A percentile compares a stretch with the other conserved stretches of the same genome.
phyloP scores from a whole-genome alignment of 768 basidiomycete species.

The Suillus decipiens region DNA sequence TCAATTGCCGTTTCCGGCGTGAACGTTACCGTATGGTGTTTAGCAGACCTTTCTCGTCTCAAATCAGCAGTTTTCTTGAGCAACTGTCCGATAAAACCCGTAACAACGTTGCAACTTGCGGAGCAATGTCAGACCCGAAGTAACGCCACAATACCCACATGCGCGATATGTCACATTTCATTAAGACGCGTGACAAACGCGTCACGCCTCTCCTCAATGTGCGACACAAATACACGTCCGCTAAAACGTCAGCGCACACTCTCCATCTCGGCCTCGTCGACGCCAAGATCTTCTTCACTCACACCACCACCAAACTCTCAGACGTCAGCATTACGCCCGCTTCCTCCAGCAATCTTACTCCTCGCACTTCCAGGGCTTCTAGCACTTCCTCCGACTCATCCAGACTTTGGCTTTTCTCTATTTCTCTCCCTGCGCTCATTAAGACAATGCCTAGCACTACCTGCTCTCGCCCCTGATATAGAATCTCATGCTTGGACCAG shows the following conservation, averaged over 20 bases:
- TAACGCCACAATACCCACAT: neutral
- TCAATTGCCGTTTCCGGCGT: neutral
- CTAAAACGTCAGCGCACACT: constrained; percentile 35
- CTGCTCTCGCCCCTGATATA: constrained; percentile 52
- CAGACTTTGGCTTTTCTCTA: constrained; percentile 53
- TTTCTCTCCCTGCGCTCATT: constrained; percentile 57
- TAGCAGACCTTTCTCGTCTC: neutral
- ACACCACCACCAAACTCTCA: neutral
- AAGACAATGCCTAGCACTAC: constrained; percentile 51
- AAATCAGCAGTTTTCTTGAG: neutral
- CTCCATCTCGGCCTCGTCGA: neutral
- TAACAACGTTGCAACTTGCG: no score
- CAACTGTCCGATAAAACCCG: neutral
- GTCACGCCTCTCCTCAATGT: constrained; percentile 21
- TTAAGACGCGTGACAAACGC: constrained; percentile 30
- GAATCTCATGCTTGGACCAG: constrained; percentile 75
- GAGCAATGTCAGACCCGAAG: no score
- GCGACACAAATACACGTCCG: constrained; percentile 34
- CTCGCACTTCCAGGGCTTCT: constrained; percentile 63
- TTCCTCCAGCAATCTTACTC: constrained; percentile 51
- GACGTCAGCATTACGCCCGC: constrained; percentile 25
- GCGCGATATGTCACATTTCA: constrained; percentile 31
- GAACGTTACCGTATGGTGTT: neutral
- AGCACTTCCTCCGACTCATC: constrained; percentile 65
- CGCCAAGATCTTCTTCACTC: neutral